A percentile compares a stretch with the other conserved stretches of the same genome.
Evolutionary conservation across 169 alveolate genomes (phyloP).

Genomic region (Amoebophrya sp.): DNA sequence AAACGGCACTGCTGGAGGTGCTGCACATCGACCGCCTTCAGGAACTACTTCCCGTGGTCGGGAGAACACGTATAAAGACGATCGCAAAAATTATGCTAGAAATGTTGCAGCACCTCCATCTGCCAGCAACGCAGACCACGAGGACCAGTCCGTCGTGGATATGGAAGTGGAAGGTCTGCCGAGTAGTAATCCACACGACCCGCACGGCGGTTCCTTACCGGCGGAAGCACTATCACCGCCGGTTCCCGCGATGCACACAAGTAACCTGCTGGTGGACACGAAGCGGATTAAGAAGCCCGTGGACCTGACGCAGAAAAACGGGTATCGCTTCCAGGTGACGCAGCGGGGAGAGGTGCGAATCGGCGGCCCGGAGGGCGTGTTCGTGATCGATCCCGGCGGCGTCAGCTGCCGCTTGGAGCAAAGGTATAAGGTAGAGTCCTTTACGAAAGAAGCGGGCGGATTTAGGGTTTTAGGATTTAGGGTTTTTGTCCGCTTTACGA

Average conservation of each 20-base stretch:
- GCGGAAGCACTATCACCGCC: neutral
- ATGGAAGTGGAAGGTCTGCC: neutral
- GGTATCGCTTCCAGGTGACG: neutral
- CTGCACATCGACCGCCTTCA: no score
- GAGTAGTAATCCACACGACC: neutral
- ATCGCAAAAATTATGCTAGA: neutral
- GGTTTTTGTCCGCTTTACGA: neutral
- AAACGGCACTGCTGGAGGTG: no score
- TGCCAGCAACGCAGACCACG: neutral
- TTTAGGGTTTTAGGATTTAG: neutral
- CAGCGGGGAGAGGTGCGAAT: neutral
- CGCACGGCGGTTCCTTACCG: neutral
- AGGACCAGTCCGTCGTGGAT: neutral
- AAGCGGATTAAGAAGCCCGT: neutral
- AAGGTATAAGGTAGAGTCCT: neutral
- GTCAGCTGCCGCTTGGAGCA: neutral
- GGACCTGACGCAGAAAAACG: neutral
- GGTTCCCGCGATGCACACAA: neutral
- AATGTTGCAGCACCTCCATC: neutral
- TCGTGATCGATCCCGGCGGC: neutral
- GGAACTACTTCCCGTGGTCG: no score
- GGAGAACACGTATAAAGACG: no score
- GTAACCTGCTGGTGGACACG: neutral
- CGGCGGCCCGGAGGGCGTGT: neutral
- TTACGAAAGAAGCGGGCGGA: neutral